phyloP scores from a whole-genome alignment of 2,329 filamentous ascomycete species.

The Calonectria pauciramosa region DNA sequence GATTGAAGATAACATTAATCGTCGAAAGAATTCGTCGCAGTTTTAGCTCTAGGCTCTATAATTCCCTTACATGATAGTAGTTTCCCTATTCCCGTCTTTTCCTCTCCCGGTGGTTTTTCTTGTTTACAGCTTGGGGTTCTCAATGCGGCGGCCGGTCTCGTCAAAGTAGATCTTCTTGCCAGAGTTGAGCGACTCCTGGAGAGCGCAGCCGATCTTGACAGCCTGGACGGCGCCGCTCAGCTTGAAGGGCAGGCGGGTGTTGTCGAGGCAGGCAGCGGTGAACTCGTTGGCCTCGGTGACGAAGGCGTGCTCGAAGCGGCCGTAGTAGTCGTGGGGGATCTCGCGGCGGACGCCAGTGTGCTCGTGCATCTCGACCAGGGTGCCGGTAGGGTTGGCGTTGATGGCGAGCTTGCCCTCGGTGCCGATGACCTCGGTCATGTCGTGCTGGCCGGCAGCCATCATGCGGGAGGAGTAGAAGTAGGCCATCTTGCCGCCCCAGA shows the following conservation, averaged over 20 bases:
- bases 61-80: background rate
- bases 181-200: constrained; percentile 70
- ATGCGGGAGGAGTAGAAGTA: constrained; percentile 77
- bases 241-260: constrained; percentile 68
- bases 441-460: constrained; percentile 78
- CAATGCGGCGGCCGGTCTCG: constrained; percentile 49
- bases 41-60: constrained; percentile 17
- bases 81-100: background rate
- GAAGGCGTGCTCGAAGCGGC: constrained; percentile 74
- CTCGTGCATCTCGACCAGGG: constrained; percentile 69
- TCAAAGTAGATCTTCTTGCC: constrained; percentile 73
- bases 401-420: constrained; percentile 74
- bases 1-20: constrained; percentile 11
- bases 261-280: constrained; percentile 70
- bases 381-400: constrained; percentile 69
- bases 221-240: constrained; percentile 70
- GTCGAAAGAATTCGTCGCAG: background rate
- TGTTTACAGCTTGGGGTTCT: constrained; percentile 40
- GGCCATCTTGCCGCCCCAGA: constrained; percentile 73
- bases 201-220: constrained; percentile 71
- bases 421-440: constrained; percentile 77
- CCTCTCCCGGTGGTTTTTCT: background rate
- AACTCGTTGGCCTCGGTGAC: constrained; percentile 76
- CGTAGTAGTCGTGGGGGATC: constrained; percentile 73
- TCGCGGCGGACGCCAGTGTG: constrained; percentile 65